Percentiles rank a stretch among this genome's conserved stretches.
phyloP scores from a whole-genome alignment of 768 basidiomycete species.

The Pulveroboletus sp. region DNA sequence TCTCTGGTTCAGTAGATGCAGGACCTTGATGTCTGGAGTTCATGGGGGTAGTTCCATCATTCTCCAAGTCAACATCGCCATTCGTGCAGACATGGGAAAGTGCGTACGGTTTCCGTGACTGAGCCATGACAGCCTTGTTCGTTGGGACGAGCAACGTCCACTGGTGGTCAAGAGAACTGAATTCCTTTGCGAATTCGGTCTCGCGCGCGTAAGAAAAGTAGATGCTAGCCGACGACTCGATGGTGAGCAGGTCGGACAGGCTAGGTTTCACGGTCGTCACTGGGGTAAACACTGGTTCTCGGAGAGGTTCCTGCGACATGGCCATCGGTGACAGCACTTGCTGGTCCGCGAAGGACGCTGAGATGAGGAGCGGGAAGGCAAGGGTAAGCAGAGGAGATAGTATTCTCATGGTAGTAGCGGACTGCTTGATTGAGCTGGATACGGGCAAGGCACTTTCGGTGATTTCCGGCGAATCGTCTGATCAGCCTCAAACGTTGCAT shows the following conservation, averaged over 20 bases:
- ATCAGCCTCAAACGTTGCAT: too few relatives aligned
- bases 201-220: constrained; percentile 84
- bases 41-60: not conserved
- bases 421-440: not conserved
- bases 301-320: constrained; percentile 10
- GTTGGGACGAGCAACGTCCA: constrained; percentile 76
- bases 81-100: not conserved
- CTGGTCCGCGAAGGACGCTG: constrained; percentile 31
- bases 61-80: not conserved
- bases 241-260: constrained; percentile 73
- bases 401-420: constrained; percentile 22
- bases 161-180: constrained; percentile 31
- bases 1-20: constrained; percentile 35
- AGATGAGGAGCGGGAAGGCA: constrained; percentile 28
- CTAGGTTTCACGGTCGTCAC: constrained; percentile 47
- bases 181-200: constrained; percentile 51
- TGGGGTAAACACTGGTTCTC: constrained; percentile 29
- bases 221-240: constrained; percentile 71
- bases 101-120: constrained; percentile 78
- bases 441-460: not conserved
- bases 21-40: constrained; percentile 57
- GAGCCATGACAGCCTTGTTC: constrained; percentile 83
- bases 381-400: constrained; percentile 22
- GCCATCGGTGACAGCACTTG: constrained; percentile 16
- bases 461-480: too few relatives aligned